Percentiles rank a stretch among this genome's conserved stretches.
These are phyloP conservation scores for Ilyonectria robusta DNA, from an alignment of 2,329 filamentous ascomycete species.

Conservation along the genomic window DNA sequence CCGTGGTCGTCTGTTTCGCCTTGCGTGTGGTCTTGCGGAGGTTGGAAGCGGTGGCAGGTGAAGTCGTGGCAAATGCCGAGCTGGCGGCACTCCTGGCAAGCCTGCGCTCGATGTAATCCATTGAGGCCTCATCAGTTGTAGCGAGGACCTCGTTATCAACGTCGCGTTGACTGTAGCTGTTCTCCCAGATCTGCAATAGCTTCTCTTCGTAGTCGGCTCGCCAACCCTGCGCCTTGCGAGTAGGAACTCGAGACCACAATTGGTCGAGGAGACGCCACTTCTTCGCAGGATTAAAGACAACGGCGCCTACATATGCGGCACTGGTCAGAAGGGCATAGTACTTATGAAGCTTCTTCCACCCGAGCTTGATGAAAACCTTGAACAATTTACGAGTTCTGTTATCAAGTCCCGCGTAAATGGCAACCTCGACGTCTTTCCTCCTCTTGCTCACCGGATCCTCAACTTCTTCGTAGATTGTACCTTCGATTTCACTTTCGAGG, in stretches of 20 bases:
- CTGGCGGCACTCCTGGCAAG: not conserved
- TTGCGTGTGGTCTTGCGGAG: not conserved
- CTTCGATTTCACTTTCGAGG: constrained; percentile 4
- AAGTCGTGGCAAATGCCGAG: not conserved
- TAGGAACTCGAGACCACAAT: constrained; percentile 12
- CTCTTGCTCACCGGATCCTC: constrained; percentile 7
- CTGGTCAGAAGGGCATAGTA: not conserved
- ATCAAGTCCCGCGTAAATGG: constrained; percentile 8
- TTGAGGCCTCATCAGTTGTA: not conserved
- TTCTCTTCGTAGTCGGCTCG: not conserved
- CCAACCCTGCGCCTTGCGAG: constrained; percentile 1
- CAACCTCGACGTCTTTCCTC: constrained; percentile 9
- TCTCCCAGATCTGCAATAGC: constrained; percentile 5
- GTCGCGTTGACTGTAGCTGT: not conserved
- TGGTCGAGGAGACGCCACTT: constrained; percentile 11
- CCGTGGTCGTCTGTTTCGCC: not conserved
- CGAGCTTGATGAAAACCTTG: constrained; percentile 3
- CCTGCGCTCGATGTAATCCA: not conserved
- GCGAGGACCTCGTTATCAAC: not conserved
- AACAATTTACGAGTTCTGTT: constrained; percentile 10
- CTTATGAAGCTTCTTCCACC: constrained; percentile 14
- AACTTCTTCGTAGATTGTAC: constrained; percentile 9
- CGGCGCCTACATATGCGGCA: constrained; percentile 5
- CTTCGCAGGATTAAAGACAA: constrained; percentile 7
- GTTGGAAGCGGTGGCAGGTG: not conserved